These are phyloP conservation scores for Rhizopogon rudus DNA, from an alignment of 768 basidiomycete species.

Conservation along the genomic window DNA sequence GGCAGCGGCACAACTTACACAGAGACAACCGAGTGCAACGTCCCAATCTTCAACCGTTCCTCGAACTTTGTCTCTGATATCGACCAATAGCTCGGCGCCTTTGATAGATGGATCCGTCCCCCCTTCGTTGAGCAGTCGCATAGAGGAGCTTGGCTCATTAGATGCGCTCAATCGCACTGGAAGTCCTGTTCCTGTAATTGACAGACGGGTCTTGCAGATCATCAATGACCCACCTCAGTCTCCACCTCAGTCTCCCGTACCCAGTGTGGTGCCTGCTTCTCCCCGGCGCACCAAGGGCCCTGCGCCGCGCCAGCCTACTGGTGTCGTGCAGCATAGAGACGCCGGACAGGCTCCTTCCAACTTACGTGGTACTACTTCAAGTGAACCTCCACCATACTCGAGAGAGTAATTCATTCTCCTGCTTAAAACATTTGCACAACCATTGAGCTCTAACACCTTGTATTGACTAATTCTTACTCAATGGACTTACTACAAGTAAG, in stretches of 20 bases:
- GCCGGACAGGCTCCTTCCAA: slow-evolving; percentile 13
- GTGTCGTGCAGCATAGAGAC: slow-evolving; percentile 22
- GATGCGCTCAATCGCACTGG: slow-evolving; percentile 16
- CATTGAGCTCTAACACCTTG: neutral
- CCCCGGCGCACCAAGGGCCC: neutral
- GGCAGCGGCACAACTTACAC: slow-evolving; percentile 20
- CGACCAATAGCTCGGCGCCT: slow-evolving; percentile 1
- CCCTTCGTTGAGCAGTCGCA: slow-evolving; percentile 8
- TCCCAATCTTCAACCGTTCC: slow-evolving; percentile 6
- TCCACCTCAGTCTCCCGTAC: slow-evolving; percentile 17
- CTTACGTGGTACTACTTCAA: neutral
- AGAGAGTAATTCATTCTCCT: neutral
- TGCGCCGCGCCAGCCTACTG: neutral
- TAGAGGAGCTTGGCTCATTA: slow-evolving; percentile 13
- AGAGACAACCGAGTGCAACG: slow-evolving; percentile 5
- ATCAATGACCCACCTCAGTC: slow-evolving; percentile 19
- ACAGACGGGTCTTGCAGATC: slow-evolving; percentile 24
- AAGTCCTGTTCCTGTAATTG: slow-evolving; percentile 13
- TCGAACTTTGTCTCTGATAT: slow-evolving; percentile 18
- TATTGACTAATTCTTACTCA: neutral
- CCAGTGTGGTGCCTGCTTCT: neutral
- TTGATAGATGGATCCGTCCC: neutral
- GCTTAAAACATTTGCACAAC: neutral
- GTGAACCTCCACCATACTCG: slow-evolving; percentile 21
- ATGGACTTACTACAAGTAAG: slow-evolving; percentile 6